A percentile compares a stretch with the other conserved stretches of the same genome.
phyloP scores from a whole-genome alignment of 139 green algal species.

The Coccomyxa sp. region DNA sequence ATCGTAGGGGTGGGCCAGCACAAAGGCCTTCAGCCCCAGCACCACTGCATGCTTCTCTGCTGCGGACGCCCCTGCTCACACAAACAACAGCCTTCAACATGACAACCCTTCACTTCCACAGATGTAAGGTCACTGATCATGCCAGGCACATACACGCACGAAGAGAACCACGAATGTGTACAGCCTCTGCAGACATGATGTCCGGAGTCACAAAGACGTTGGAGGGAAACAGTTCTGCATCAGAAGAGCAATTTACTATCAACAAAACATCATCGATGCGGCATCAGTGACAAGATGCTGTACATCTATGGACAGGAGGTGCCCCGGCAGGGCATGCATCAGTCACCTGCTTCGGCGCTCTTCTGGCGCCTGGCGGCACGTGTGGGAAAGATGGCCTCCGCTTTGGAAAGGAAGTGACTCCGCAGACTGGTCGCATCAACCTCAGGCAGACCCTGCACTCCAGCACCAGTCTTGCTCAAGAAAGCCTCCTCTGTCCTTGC shows the following conservation, averaged over 20 bases:
- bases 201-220: too few relatives aligned
- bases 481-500: background rate
- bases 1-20: conserved; percentile 82
- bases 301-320: background rate
- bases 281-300: background rate
- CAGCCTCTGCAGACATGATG: too few relatives aligned
- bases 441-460: conserved; percentile 10
- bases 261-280: background rate
- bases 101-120: background rate
- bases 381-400: conserved; percentile 35
- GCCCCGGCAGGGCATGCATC: background rate
- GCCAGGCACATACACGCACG: background rate
- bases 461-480: background rate
- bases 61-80: background rate
- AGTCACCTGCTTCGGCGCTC: background rate
- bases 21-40: conserved; percentile 74
- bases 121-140: background rate
- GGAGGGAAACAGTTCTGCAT: too few relatives aligned
- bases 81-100: background rate
- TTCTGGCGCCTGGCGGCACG: conserved; percentile 5
- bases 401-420: conserved; percentile 33
- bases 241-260: background rate
- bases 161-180: too few relatives aligned
- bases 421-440: conserved; percentile 32
- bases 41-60: conserved; percentile 38